phyloP scores from a whole-genome alignment of 495 filamentous ascomycete species.

The Pseudevernia furfuracea region DNA sequence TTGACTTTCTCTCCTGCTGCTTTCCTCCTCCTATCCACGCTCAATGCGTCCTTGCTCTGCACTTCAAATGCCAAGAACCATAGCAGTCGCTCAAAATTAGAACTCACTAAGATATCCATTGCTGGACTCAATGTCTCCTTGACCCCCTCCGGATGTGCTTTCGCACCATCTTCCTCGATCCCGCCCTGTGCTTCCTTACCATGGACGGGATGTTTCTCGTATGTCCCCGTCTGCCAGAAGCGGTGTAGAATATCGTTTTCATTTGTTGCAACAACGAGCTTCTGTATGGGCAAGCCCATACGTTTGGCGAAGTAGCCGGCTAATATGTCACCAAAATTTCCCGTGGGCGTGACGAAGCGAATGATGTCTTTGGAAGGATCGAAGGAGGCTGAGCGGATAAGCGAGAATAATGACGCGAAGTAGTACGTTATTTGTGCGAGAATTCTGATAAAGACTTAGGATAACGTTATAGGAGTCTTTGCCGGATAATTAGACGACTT shows the following conservation, averaged over 20 bases:
- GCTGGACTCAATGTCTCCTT: constrained; percentile 85
- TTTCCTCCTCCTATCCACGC: constrained; percentile 34
- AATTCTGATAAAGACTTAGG: too few species aligned
- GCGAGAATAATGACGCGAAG: constrained; percentile 70
- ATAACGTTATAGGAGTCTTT: too few species aligned
- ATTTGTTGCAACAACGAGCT: constrained; percentile 82
- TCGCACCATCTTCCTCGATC: constrained; percentile 50
- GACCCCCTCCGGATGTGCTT: constrained; percentile 61
- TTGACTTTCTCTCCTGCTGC: constrained; percentile 55
- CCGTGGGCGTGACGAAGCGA: constrained; percentile 72
- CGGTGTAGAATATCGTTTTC: constrained; percentile 68
- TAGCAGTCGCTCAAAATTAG: constrained; percentile 93
- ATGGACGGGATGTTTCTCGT: constrained; percentile 60
- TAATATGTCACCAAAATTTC: constrained; percentile 91
- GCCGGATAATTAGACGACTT: too few species aligned
- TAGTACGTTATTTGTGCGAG: too few species aligned
- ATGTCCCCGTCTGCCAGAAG: constrained; percentile 71
- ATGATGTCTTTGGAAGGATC: constrained; percentile 44
- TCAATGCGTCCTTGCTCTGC: constrained; percentile 37
- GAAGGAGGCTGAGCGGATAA: constrained; percentile 33
- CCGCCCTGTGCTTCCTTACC: constrained; percentile 49
- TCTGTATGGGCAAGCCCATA: constrained; percentile 82
- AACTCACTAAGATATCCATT: constrained; percentile 64
- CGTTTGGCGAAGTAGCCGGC: constrained; percentile 71
- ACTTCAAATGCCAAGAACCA: constrained; percentile 71